Percentiles rank a stretch among this genome's conserved stretches.
Evolutionary conservation across 768 basidiomycete genomes (phyloP).

Genomic region (Flagelloscypha sp.): DNA sequence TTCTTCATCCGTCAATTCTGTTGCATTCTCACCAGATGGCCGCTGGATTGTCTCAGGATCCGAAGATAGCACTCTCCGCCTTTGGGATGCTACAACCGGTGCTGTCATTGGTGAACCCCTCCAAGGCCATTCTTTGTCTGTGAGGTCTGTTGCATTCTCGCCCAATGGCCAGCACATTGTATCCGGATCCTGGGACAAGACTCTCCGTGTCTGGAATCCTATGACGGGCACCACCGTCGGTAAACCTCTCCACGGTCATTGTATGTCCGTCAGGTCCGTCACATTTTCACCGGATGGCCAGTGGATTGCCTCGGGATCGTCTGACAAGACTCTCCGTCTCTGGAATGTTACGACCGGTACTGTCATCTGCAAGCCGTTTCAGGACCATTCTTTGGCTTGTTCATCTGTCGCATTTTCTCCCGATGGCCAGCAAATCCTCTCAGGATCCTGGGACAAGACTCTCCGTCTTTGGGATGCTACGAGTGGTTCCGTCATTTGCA

Average conservation of each 20-base stretch:
- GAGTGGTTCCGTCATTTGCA: too few relatives aligned
- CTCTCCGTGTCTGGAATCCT: slow-evolving; percentile 22
- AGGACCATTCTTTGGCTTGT: too few relatives aligned
- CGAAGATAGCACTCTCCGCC: slow-evolving; percentile 17
- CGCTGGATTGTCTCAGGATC: slow-evolving; percentile 18
- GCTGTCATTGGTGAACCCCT: slow-evolving; percentile 5
- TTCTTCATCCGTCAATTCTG: slow-evolving; percentile 7
- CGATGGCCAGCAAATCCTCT: too few relatives aligned
- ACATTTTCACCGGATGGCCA: slow-evolving; percentile 20
- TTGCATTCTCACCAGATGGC: slow-evolving; percentile 22
- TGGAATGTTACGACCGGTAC: slow-evolving; percentile 20
- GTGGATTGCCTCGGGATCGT: slow-evolving; percentile 19
- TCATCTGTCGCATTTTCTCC: too few relatives aligned
- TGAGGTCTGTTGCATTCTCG: slow-evolving; percentile 17
- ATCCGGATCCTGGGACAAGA: slow-evolving; percentile 20
- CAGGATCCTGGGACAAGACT: too few relatives aligned
- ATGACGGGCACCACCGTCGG: slow-evolving; percentile 7
- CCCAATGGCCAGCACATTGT: slow-evolving; percentile 19
- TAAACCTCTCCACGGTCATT: slow-evolving; percentile 13
- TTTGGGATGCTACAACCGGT: slow-evolving; percentile 14
- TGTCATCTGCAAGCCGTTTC: too few relatives aligned
- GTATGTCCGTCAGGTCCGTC: slow-evolving; percentile 8
- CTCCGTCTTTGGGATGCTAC: too few relatives aligned
- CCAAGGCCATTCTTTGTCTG: slow-evolving; percentile 10
- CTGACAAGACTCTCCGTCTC: slow-evolving; percentile 18